These are phyloP conservation scores for Dipteronia dyeriana DNA, from an alignment of 345 rosid genomes.

Conservation along the genomic window DNA sequence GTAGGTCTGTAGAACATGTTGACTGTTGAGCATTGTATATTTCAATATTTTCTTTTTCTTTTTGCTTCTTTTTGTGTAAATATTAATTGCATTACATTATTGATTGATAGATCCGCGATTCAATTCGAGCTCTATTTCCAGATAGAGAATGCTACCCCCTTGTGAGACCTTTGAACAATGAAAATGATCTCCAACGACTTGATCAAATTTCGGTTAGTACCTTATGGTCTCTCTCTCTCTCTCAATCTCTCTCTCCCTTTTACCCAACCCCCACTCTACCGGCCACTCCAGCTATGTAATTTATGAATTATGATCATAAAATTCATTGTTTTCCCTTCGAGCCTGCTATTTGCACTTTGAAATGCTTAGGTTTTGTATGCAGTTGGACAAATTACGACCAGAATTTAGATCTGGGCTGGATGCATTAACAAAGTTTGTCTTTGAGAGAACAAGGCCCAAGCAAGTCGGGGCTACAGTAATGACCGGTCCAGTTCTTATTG, in stretches of 20 bases:
- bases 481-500: slow-evolving; percentile 95
- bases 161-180: slow-evolving; percentile 87
- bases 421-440: slow-evolving; percentile 91
- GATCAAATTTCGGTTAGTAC: slow-evolving; percentile 84
- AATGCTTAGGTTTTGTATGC: slow-evolving; percentile 24
- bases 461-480: slow-evolving; percentile 85
- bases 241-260: not conserved
- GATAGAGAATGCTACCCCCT: slow-evolving; percentile 94
- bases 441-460: slow-evolving; percentile 97
- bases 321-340: not conserved
- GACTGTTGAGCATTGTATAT: slow-evolving; percentile 10
- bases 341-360: not conserved
- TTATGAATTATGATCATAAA: not conserved
- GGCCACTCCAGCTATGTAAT: too few species aligned
- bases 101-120: slow-evolving; percentile 73
- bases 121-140: slow-evolving; percentile 91
- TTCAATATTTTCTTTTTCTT: not conserved
- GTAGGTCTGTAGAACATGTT: not conserved
- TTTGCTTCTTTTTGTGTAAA: slow-evolving; percentile 1
- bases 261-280: too few species aligned
- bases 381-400: slow-evolving; percentile 80
- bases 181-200: slow-evolving; percentile 83
- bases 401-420: slow-evolving; percentile 88
- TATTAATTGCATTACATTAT: slow-evolving; percentile 24
- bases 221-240: not conserved